Percentiles rank a stretch among this genome's conserved stretches.
Conservation (phyloP, 2,329 filamentous ascomycete genomes). For the Fusarium sp. region DNA sequence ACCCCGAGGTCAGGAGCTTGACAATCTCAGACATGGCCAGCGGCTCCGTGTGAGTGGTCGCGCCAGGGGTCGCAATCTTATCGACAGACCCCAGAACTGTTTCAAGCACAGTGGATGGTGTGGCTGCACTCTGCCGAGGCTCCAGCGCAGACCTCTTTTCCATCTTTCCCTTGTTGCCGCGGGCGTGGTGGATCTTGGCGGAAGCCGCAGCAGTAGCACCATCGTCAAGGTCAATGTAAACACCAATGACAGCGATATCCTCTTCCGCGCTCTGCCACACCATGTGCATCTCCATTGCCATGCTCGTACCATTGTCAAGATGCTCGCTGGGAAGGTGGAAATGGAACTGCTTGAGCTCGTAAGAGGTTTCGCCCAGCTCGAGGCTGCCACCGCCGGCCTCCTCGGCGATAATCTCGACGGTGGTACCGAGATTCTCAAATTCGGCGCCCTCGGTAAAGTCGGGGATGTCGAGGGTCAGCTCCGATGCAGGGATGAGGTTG, state of each 20-base stretch:
- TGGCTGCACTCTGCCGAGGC: conserved; percentile 17
- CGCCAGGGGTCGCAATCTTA: conserved; percentile 55
- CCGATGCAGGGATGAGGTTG: conserved; percentile 45
- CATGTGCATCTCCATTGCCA: conserved; percentile 50
- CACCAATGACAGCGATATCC: conserved; percentile 47
- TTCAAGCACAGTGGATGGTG: conserved; percentile 48
- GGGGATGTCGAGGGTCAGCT: conserved; percentile 53
- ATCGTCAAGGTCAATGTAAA: conserved; percentile 44
- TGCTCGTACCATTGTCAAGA: conserved; percentile 56
- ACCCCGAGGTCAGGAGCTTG: conserved; percentile 45
- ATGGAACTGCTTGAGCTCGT: conserved; percentile 67
- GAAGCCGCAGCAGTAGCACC: conserved; percentile 7
- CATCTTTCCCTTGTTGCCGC: neutral
- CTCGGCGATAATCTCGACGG: conserved; percentile 61
- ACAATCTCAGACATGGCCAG: conserved; percentile 59
- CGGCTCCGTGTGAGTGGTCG: conserved; percentile 49
- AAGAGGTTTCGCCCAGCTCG: conserved; percentile 54
- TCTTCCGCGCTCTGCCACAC: conserved; percentile 43
- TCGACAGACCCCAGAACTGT: conserved; percentile 51
- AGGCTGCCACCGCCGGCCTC: conserved; percentile 53
- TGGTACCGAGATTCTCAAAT: conserved; percentile 65
- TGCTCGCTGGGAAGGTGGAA: conserved; percentile 73
- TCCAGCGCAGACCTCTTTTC: conserved; percentile 6
- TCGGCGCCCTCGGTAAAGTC: conserved; percentile 51
- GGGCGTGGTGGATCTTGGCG: neutral